Base-by-base conservation (phyloP, 768 basidiomycete genomes). In the Podaxis rugospora region DNA sequence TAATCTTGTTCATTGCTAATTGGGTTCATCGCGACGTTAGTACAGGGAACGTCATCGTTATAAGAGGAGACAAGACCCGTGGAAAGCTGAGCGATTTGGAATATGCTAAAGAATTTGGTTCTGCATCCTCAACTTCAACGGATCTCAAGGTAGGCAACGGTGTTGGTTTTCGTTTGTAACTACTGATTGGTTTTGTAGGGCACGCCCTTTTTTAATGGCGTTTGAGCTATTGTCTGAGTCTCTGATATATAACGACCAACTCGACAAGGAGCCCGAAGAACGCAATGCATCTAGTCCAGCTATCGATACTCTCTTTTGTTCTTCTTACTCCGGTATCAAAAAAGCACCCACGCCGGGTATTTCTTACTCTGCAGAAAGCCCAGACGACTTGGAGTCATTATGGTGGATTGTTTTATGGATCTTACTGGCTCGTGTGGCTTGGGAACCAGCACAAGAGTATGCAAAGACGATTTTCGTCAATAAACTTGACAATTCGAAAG, bases 161-260 rank as follows among this genome's bases (percentile, higher is more conserved):
- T 23, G 23, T 23, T 23, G 23, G 23, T 32, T 32, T 32, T 9
- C 2, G n/a, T 9, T 32, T 32, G 1, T 28, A 44, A 44, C 5
- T 5, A 2, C 14, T 14, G 7, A 32, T 25, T 11, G n/a, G 32
- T 9, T 42, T 13, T 55, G 6, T 18, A 62, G 62, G 62, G 62
- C 4, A 62, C 62, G 23, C 56, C 56, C 9, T 53, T n/a, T 37
- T 62, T 62, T 27, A 62, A 62, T 62, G 55, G 51, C 62, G 4
- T 32, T 21, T 27, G 62, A 62, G 37, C 27, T 62, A 7, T 39
- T 49, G 47, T 3, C 9, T 11, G 5, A n/a, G 16, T 13, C 21
- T 23, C 46, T 32, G 46, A 10, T 10, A 18, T 47, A 9, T 1
- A 5, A 9, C 10, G 21, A 9, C 21, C 18, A 47, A 47, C 4